Evolutionary conservation across 495 filamentous ascomycete species (phyloP).

Genomic region (Pyrenula massariospora): DNA sequence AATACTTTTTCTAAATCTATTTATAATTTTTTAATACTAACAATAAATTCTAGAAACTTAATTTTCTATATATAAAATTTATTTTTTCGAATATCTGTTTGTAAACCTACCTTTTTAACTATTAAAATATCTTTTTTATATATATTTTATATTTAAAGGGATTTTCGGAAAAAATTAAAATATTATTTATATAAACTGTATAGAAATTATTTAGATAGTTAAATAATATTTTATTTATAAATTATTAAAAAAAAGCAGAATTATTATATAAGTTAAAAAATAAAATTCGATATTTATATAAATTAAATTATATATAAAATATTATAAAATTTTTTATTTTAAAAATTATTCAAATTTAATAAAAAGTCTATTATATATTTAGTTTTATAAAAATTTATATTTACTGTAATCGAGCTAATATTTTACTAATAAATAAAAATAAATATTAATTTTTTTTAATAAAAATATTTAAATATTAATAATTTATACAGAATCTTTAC

Average conservation of each 20-base stretch:
- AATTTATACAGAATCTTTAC: neutral
- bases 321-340: slow-evolving; percentile 1
- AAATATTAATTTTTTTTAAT: slow-evolving; percentile 5
- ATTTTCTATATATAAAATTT: slow-evolving; percentile 5
- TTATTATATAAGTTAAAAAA: slow-evolving; percentile 5
- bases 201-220: slow-evolving; percentile 1
- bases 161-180: slow-evolving; percentile 2
- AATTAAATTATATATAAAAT: slow-evolving; percentile 6
- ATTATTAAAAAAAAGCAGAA: neutral
- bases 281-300: slow-evolving; percentile 3
- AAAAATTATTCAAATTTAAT: slow-evolving; percentile 2
- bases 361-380: slow-evolving; percentile 6
- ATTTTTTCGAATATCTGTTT: slow-evolving; percentile 6
- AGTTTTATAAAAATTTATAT: slow-evolving; percentile 7
- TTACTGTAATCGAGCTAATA: slow-evolving; percentile 1
- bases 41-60: neutral
- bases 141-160: slow-evolving; percentile 2
- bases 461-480: slow-evolving; percentile 6
- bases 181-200: slow-evolving; percentile 6
- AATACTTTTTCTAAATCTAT: neutral
- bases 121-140: slow-evolving; percentile 1
- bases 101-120: slow-evolving; percentile 9
- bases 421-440: slow-evolving; percentile 3
- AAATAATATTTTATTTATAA: slow-evolving; percentile 1
- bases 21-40: neutral